Evolutionary conservation across 306 rosid species (phyloP).

Genomic region (Lotus japonicus): DNA sequence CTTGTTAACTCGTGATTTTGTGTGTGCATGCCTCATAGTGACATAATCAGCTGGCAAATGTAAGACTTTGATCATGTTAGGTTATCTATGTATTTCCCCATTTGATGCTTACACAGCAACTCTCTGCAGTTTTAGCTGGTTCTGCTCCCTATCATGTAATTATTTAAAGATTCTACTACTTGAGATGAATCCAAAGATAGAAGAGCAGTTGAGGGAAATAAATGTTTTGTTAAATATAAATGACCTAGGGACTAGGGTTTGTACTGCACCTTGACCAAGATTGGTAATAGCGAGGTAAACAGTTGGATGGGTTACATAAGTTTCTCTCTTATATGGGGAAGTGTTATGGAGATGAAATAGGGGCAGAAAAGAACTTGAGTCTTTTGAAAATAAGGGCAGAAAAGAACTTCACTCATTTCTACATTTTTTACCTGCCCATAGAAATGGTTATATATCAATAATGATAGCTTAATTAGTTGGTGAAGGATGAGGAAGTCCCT

Average conservation of each 20-base stretch:
- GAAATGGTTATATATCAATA: too few species aligned
- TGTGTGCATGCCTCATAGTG: constrained; percentile 8
- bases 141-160: background rate
- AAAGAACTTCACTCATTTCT: background rate
- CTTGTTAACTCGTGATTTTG: constrained; percentile 1
- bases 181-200: background rate
- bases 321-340: background rate
- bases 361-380: background rate
- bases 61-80: background rate
- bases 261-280: background rate
- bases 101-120: background rate
- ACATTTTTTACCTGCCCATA: background rate
- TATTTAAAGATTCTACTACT: background rate
- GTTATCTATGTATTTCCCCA: constrained; percentile 21
- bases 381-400: background rate
- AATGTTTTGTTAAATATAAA: constrained; percentile 15
- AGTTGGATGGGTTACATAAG: background rate
- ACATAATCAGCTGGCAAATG: constrained; percentile 13
- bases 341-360: background rate
- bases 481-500: too few species aligned
- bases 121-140: background rate
- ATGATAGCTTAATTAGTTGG: too few species aligned
- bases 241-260: constrained; percentile 47
- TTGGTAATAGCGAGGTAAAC: background rate
- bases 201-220: background rate